Conservation (phyloP, 768 basidiomycete genomes). For the Naganishia vaughanmartiniae region DNA sequence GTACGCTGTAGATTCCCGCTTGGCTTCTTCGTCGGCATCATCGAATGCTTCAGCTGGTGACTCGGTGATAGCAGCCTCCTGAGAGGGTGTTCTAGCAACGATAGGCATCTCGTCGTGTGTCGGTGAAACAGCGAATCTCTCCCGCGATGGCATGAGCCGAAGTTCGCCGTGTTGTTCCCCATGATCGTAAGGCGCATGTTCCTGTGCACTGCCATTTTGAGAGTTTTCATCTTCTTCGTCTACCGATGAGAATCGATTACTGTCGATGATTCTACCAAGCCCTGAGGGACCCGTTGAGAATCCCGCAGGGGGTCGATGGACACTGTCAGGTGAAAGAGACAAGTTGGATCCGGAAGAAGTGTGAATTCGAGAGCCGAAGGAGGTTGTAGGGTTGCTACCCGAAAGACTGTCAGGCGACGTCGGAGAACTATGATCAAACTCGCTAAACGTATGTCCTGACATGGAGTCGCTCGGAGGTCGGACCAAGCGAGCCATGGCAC, state of each 20-base stretch:
- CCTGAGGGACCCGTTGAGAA: constrained; percentile 45
- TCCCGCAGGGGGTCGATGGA: constrained; percentile 18
- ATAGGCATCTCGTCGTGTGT: constrained; percentile 29
- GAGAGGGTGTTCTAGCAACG: constrained; percentile 31
- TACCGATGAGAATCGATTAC: constrained; percentile 42
- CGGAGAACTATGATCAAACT: constrained; percentile 35
- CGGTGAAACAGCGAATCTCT: constrained; percentile 34
- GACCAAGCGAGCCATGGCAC: constrained; percentile 41
- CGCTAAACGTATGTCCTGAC: constrained; percentile 45
- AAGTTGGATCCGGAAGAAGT: constrained; percentile 14
- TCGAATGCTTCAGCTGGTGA: constrained; percentile 38
- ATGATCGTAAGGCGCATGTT: constrained; percentile 23
- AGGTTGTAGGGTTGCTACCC: constrained; percentile 11
- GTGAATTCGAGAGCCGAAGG: constrained; percentile 26
- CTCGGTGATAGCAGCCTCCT: constrained; percentile 26
- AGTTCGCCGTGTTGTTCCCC: constrained; percentile 25
- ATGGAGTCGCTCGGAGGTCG: constrained; percentile 35
- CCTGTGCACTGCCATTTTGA: constrained; percentile 33
- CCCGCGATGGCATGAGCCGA: constrained; percentile 32
- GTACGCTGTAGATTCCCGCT: constrained; percentile 34
- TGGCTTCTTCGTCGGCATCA: constrained; percentile 44
- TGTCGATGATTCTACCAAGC: constrained; percentile 39
- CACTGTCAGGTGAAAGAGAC: constrained; percentile 19
- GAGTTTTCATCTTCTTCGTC: constrained; percentile 46
- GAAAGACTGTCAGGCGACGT: constrained; percentile 27